Percentiles rank a stretch among this genome's conserved stretches.
Conservation (phyloP, 1,284 basidiomycete genomes). For the Apiotrichum gracile region DNA sequence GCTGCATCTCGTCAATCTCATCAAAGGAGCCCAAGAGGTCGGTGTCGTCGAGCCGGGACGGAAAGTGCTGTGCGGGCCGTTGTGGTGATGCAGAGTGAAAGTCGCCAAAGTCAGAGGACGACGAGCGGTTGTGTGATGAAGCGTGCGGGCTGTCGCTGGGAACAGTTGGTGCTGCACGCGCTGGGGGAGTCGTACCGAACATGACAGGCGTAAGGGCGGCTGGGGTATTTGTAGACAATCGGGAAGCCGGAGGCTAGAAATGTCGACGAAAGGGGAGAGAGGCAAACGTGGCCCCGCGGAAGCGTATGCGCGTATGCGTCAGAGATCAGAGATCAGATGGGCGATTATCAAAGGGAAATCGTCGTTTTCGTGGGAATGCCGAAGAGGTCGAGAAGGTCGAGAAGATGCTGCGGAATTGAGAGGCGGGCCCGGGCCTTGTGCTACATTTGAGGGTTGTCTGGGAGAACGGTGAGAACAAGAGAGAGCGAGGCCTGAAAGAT, state of each 20-base stretch:
- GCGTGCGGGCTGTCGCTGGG: background rate
- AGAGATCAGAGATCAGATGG: too few relatives aligned
- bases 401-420: background rate
- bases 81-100: conserved; percentile 6
- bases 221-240: background rate
- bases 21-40: conserved; percentile 38
- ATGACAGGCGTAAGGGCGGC: background rate
- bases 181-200: background rate
- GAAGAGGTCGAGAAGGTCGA: too few relatives aligned
- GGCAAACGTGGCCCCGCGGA: too few relatives aligned
- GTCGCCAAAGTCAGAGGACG: conserved; percentile 19
- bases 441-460: too few relatives aligned
- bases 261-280: background rate
- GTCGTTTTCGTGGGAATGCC: too few relatives aligned
- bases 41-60: conserved; percentile 9
- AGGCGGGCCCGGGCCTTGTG: too few relatives aligned
- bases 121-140: background rate
- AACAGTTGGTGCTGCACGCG: background rate
- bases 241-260: too few relatives aligned
- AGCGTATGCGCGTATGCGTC: too few relatives aligned
- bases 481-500: background rate
- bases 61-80: background rate
- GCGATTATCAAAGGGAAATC: too few relatives aligned
- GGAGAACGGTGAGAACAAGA: background rate
- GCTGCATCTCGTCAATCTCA: conserved; percentile 10